Conservation (phyloP, 2,329 filamentous ascomycete genomes). For the Stromatinia cepivora region DNA sequence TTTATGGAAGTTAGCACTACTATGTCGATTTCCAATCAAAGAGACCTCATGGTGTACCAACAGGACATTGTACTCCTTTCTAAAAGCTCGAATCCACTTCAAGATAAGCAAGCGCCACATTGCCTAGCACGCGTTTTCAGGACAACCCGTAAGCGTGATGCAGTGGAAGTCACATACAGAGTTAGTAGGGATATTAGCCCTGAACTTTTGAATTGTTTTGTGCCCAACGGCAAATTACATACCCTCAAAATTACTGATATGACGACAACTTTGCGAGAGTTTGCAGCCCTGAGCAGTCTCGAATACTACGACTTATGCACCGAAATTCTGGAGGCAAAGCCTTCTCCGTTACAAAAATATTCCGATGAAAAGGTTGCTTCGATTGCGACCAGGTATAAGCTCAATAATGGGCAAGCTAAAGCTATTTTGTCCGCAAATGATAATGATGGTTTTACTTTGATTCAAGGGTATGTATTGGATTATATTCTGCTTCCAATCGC, state of each 20-base stretch:
- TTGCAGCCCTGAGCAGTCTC: constrained; percentile 83
- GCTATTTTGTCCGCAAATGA: constrained; percentile 89
- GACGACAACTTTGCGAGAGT: constrained; percentile 93
- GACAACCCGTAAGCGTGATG: constrained; percentile 76
- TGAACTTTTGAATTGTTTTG: constrained; percentile 61
- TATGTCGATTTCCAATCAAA: constrained; percentile 69
- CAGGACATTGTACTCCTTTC: constrained; percentile 90
- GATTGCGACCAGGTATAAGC: constrained; percentile 72
- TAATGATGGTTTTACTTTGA: constrained; percentile 95
- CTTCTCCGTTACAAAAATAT: constrained; percentile 84
- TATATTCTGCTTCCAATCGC: constrained; percentile 24
- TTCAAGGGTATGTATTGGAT: constrained; percentile 69
- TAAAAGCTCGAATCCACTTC: constrained; percentile 68
- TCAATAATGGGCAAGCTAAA: constrained; percentile 87
- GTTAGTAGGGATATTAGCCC: constrained; percentile 58
- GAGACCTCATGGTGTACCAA: constrained; percentile 72
- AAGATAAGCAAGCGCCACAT: constrained; percentile 65
- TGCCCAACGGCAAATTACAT: constrained; percentile 67
- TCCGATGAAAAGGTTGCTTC: constrained; percentile 69
- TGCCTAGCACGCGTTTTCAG: constrained; percentile 84
- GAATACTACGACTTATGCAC: constrained; percentile 96
- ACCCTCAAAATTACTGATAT: constrained; percentile 88
- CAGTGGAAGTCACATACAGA: constrained; percentile 82
- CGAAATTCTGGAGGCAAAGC: constrained; percentile 85
- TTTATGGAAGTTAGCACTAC: constrained; percentile 89